Conservation (phyloP, 1,284 basidiomycete genomes). For the Ceratobasidium sp. region DNA sequence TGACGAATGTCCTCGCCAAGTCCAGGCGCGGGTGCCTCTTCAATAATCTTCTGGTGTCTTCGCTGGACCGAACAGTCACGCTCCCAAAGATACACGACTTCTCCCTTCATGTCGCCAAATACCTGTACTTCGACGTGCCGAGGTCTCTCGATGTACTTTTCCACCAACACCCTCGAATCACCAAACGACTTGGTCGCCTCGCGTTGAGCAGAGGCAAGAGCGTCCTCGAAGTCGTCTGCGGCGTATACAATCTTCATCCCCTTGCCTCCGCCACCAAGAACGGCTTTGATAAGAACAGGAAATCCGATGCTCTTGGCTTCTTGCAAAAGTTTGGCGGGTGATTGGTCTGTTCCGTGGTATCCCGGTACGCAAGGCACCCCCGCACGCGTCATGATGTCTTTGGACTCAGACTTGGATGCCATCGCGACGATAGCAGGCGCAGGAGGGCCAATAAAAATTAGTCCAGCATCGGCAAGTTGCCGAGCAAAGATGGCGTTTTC, state of each 20-base stretch:
- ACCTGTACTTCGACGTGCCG: conserved; percentile 92
- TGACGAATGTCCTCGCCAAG: conserved; percentile 79
- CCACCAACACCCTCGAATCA: conserved; percentile 86
- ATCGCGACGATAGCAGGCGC: conserved; percentile 93
- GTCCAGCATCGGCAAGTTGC: conserved; percentile 85
- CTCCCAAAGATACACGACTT: conserved; percentile 90
- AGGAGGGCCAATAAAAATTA: conserved; percentile 96
- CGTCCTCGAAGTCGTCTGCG: conserved; percentile 76
- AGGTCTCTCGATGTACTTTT: conserved; percentile 86
- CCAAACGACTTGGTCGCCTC: conserved; percentile 90
- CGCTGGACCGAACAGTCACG: conserved; percentile 95
- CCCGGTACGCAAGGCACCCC: conserved; percentile 95
- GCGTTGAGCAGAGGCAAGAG: conserved; percentile 85
- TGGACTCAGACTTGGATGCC: conserved; percentile 91
- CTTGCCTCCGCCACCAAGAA: conserved; percentile 96
- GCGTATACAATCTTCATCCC: conserved; percentile 92
- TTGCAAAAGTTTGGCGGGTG: conserved; percentile 69
- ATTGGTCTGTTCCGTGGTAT: conserved; percentile 84
- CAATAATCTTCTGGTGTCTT: conserved; percentile 95
- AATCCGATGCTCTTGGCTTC: conserved; percentile 85
- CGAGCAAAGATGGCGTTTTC: conserved; percentile 93
- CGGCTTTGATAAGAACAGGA: conserved; percentile 94
- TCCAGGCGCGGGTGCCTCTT: conserved; percentile 94
- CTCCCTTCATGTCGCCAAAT: conserved; percentile 82
- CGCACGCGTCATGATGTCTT: conserved; percentile 92